phyloP scores from a whole-genome alignment of 352 stramenopile genomes.

The Phytophthora pluvialis region DNA sequence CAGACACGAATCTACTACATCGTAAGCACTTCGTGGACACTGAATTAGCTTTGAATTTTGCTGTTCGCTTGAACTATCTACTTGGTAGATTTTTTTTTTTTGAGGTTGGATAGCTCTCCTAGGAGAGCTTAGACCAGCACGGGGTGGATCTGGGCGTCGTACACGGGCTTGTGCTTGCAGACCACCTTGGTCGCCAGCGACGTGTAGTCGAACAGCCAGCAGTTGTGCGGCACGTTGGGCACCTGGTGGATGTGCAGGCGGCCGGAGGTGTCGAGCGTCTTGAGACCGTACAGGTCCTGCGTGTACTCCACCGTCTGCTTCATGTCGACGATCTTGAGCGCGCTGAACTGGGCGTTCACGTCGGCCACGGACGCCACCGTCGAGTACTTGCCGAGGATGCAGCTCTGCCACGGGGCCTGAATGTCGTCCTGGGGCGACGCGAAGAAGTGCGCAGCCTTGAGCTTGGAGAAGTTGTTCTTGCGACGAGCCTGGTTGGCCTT shows the following conservation, averaged over 20 bases:
- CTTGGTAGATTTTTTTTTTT: conserved; percentile 44
- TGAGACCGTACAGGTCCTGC: conserved; percentile 47
- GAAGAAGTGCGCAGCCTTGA: conserved; percentile 58
- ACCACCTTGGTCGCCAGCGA: conserved; percentile 32
- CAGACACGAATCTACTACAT: conserved; percentile 4
- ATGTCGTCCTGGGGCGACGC: conserved; percentile 50
- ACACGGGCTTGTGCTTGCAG: conserved; percentile 41
- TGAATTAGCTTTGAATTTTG: conserved; percentile 11
- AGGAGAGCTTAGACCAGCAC: conserved; percentile 21
- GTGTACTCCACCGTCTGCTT: conserved; percentile 45
- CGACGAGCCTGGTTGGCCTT: conserved; percentile 35
- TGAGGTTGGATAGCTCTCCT: conserved; percentile 13
- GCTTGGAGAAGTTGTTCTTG: conserved; percentile 50
- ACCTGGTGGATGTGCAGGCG: conserved; percentile 36
- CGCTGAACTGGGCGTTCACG: conserved; percentile 40
- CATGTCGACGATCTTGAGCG: conserved; percentile 41
- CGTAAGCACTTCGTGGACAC: not conserved
- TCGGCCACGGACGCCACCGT: conserved; percentile 37
- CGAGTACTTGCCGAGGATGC: conserved; percentile 42
- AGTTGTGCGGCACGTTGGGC: conserved; percentile 44
- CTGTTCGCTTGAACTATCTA: conserved; percentile 18
- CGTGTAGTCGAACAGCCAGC: conserved; percentile 50
- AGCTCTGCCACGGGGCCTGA: conserved; percentile 51
- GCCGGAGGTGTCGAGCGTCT: conserved; percentile 39
- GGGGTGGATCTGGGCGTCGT: conserved; percentile 38